These are phyloP conservation scores for Neopestalotiopsis rosae DNA, from an alignment of 2,329 filamentous ascomycete genomes.

Conservation along the genomic window DNA sequence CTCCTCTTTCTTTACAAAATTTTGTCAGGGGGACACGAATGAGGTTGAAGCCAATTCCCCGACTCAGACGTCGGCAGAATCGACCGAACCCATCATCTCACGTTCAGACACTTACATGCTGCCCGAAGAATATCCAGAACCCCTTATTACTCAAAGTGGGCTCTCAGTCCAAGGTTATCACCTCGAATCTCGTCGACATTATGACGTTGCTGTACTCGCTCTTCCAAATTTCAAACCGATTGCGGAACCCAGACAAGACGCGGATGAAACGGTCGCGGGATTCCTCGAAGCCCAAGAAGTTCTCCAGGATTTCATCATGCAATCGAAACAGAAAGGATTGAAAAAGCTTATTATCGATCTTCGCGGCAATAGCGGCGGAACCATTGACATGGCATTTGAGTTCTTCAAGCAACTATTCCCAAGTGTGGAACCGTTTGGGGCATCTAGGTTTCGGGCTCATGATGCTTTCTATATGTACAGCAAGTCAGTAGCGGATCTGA, in stretches of 20 bases:
- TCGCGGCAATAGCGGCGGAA: slow-evolving; percentile 61
- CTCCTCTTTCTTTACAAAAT: too few species aligned
- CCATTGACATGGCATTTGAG: slow-evolving; percentile 2
- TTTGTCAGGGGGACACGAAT: too few species aligned
- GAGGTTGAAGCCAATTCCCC: too few species aligned
- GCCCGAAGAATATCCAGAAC: too few species aligned
- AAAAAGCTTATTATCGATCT: slow-evolving; percentile 62
- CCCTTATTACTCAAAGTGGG: too few species aligned
- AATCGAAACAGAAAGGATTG: slow-evolving; percentile 44
- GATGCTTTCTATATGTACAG: background rate
- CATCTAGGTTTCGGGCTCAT: background rate
- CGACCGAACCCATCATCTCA: too few species aligned
- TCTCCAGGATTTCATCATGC: slow-evolving; percentile 37
- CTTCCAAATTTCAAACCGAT: too few species aligned
- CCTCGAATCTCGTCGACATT: too few species aligned
- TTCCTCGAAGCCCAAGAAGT: background rate
- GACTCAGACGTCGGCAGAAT: too few species aligned
- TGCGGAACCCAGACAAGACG: background rate
- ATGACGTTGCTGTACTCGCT: too few species aligned
- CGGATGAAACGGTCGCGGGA: background rate
- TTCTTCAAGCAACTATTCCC: slow-evolving; percentile 15
- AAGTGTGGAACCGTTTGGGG: background rate
- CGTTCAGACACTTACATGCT: too few species aligned
- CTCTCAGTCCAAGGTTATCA: too few species aligned
- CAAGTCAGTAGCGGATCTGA: background rate